A percentile compares a stretch with the other conserved stretches of the same genome.
Evolutionary conservation across 768 basidiomycete genomes (phyloP).

Genomic region (Cystofilobasidium ferigula): DNA sequence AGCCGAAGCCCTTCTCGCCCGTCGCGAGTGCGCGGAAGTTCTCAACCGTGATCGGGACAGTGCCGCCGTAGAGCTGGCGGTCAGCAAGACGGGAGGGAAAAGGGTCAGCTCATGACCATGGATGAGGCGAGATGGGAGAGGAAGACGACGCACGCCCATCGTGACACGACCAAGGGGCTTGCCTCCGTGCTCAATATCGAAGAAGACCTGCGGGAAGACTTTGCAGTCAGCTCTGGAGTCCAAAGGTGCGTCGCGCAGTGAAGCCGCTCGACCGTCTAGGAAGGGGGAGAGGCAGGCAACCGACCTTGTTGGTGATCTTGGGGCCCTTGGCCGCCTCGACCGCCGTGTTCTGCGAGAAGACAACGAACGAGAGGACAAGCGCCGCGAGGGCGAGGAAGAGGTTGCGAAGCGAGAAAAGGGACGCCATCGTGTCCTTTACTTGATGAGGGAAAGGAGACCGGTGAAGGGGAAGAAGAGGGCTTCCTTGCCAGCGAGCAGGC

Average conservation of each 20-base stretch:
- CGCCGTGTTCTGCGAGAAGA: neutral
- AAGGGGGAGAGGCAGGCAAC: neutral
- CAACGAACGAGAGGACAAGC: constrained; percentile 12
- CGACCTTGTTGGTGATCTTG: constrained; percentile 66
- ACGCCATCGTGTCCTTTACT: constrained; percentile 62
- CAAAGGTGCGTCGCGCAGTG: constrained; percentile 12
- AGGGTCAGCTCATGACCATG: too few relatives aligned
- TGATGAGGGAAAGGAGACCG: neutral
- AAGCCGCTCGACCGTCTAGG: neutral
- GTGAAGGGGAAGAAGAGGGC: neutral
- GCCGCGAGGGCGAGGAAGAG: constrained; percentile 10
- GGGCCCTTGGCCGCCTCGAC: constrained; percentile 52
- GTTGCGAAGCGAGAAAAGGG: constrained; percentile 53
- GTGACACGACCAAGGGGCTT: constrained; percentile 68
- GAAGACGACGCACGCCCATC: constrained; percentile 31
- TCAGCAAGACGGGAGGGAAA: constrained; percentile 1
- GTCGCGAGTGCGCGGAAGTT: constrained; percentile 93
- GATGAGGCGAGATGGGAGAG: neutral
- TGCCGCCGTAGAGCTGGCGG: constrained; percentile 42
- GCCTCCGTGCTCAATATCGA: constrained; percentile 89
- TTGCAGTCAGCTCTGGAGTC: neutral
- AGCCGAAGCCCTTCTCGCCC: constrained; percentile 73
- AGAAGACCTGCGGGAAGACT: constrained; percentile 51
- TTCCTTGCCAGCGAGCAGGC: too few relatives aligned
- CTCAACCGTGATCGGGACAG: constrained; percentile 90